These are phyloP conservation scores for Aulographum hederae DNA, from an alignment of 2,329 filamentous ascomycete genomes.

Conservation along the genomic window DNA sequence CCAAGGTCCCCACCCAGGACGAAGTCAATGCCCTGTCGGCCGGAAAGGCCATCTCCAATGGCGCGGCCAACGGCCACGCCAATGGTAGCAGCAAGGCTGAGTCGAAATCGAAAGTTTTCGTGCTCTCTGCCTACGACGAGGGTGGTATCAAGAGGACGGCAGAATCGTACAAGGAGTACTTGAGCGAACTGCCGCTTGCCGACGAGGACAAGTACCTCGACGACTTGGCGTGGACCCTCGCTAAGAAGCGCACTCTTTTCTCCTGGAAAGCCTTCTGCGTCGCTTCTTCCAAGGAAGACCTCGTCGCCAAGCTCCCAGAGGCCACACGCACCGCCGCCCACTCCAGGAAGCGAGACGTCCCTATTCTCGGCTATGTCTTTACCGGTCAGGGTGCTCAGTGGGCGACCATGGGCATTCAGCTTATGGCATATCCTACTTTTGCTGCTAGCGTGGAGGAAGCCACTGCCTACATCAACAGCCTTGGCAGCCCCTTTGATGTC, in stretches of 20 bases:
- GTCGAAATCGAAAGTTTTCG: not conserved
- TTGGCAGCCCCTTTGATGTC: not conserved
- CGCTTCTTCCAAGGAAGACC: not conserved
- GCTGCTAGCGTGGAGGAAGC: slow-evolving; percentile 1
- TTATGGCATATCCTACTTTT: slow-evolving; percentile 7
- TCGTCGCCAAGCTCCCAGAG: not conserved
- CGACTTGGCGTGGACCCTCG: slow-evolving; percentile 1
- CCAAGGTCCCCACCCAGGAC: slow-evolving; percentile 1
- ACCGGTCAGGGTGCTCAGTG: slow-evolving; percentile 22
- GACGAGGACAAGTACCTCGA: not conserved
- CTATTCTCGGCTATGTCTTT: slow-evolving; percentile 10
- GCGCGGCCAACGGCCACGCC: not conserved
- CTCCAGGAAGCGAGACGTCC: not conserved
- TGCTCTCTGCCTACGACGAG: not conserved
- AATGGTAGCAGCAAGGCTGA: not conserved
- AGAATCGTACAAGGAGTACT: not conserved
- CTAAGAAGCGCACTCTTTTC: not conserved
- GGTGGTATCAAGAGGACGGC: not conserved
- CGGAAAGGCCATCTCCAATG: not conserved
- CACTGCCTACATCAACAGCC: not conserved
- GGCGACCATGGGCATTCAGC: slow-evolving; percentile 15
- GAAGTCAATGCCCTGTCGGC: slow-evolving; percentile 4
- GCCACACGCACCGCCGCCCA: not conserved
- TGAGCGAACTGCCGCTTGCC: too few species aligned
- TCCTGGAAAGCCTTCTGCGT: not conserved